Conservation (phyloP, 257 asterid genomes). For the Lavandula angustifolia region DNA sequence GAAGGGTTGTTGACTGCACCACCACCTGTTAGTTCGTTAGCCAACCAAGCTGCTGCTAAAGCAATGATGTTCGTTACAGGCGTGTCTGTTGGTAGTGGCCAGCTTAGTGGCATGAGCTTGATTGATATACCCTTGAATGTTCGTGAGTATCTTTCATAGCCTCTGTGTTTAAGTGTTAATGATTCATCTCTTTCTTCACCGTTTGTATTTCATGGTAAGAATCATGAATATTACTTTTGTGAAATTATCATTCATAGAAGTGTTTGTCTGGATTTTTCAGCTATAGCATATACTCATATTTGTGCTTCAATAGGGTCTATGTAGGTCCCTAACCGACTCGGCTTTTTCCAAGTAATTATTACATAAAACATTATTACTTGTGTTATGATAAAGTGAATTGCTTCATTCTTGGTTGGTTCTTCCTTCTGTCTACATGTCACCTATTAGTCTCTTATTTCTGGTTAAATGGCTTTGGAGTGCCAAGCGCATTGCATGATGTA, state of each 20-base stretch:
- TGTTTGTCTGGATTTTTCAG: conserved; percentile 18
- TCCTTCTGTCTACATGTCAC: conserved; percentile 17
- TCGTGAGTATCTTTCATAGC: conserved; percentile 57
- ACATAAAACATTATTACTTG: background rate
- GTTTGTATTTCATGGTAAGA: conserved; percentile 26
- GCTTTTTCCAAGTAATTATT: conserved; percentile 11
- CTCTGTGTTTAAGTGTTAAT: conserved; percentile 16
- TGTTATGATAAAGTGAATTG: conserved; percentile 9
- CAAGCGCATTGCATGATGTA: background rate
- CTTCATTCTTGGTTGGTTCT: conserved; percentile 10
- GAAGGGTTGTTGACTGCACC: conserved; percentile 89
- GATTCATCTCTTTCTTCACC: conserved; percentile 4
- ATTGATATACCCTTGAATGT: conserved; percentile 77
- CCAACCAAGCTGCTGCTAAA: conserved; percentile 95
- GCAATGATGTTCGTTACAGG: conserved; percentile 93
- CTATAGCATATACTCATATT: background rate
- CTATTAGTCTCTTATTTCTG: background rate
- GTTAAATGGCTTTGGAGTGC: background rate
- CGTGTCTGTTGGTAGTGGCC: conserved; percentile 68
- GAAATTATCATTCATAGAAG: background rate
- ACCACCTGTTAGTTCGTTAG: conserved; percentile 68
- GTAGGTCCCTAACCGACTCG: conserved; percentile 9
- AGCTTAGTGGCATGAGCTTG: conserved; percentile 79
- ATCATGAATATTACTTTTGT: conserved; percentile 20
- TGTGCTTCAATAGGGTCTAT: conserved; percentile 16